A percentile compares a stretch with the other conserved stretches of the same genome.
These are phyloP conservation scores for Leucosporidium creatinivorum DNA, from an alignment of 768 basidiomycete genomes.

Conservation along the genomic window DNA sequence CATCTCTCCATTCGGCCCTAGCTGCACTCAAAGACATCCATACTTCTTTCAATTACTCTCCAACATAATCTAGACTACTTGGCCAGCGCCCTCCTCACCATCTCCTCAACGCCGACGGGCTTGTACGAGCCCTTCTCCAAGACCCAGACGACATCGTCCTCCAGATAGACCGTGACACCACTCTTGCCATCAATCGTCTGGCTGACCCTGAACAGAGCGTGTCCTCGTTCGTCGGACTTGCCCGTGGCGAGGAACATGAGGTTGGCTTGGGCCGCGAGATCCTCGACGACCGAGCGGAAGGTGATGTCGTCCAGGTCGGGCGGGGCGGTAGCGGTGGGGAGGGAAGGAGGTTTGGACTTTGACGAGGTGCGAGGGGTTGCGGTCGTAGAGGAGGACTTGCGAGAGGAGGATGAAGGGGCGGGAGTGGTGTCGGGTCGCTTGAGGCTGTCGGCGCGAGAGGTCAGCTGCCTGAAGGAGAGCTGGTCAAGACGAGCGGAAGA, in stretches of 20 bases:
- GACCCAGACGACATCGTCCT: slow-evolving; percentile 91
- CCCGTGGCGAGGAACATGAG: slow-evolving; percentile 84
- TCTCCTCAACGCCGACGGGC: slow-evolving; percentile 78
- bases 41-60: too few species aligned
- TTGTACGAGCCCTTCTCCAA: slow-evolving; percentile 51
- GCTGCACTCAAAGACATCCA: too few species aligned
- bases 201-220: slow-evolving; percentile 78
- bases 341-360: neutral
- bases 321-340: slow-evolving; percentile 8
- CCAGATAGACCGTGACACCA: slow-evolving; percentile 78
- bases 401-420: slow-evolving; percentile 31
- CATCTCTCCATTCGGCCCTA: too few species aligned
- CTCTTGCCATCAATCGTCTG: slow-evolving; percentile 63
- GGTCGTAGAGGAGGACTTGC: slow-evolving; percentile 38
- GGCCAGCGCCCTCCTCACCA: slow-evolving; percentile 51
- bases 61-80: neutral
- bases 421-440: slow-evolving; percentile 23
- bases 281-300: slow-evolving; percentile 88
- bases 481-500: neutral
- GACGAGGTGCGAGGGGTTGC: slow-evolving; percentile 43
- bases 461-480: neutral
- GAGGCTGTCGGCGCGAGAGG: slow-evolving; percentile 10
- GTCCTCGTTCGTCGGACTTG: slow-evolving; percentile 48
- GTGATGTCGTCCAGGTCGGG: slow-evolving; percentile 58
- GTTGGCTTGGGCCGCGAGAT: slow-evolving; percentile 74